Conservation (phyloP, 2,329 filamentous ascomycete species). For the Penicillium frequentans region DNA sequence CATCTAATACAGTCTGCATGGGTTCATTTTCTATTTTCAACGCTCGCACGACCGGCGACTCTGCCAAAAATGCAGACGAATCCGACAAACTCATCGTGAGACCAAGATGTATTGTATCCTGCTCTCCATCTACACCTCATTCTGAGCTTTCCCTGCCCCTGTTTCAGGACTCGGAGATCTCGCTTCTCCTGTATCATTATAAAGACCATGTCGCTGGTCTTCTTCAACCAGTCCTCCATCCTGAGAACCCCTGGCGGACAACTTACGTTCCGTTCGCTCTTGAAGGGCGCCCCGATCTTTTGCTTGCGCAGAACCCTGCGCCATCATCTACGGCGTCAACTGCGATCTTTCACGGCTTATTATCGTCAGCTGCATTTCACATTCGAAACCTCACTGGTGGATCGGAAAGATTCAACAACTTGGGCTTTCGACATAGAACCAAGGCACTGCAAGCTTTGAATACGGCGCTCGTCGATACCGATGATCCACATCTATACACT, state of each 20-base stretch:
- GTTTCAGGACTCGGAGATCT: constrained; percentile 1
- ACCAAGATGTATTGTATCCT: neutral
- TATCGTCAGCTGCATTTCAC: constrained; percentile 14
- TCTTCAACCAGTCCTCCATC: constrained; percentile 11
- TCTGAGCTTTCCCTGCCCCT: neutral
- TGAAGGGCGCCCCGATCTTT: constrained; percentile 7
- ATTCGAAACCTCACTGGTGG: constrained; percentile 7
- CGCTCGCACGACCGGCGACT: too few relatives aligned
- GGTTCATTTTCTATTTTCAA: constrained; percentile 8
- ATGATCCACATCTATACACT: constrained; percentile 5
- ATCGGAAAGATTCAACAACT: neutral
- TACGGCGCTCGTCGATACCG: neutral
- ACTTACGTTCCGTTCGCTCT: constrained; percentile 15
- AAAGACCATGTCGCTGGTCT: constrained; percentile 11
- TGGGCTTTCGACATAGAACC: constrained; percentile 6
- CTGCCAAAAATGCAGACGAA: neutral
- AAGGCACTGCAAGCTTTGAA: constrained; percentile 8
- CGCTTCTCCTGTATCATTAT: constrained; percentile 8
- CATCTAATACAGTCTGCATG: neutral
- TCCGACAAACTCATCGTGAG: neutral
- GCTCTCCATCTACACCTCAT: neutral
- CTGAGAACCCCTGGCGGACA: constrained; percentile 11
- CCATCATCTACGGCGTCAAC: constrained; percentile 4
- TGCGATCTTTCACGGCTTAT: constrained; percentile 10
- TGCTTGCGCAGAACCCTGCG: neutral